Conservation (phyloP, 2,329 filamentous ascomycete genomes). For the Malbranchea zuffiana region DNA sequence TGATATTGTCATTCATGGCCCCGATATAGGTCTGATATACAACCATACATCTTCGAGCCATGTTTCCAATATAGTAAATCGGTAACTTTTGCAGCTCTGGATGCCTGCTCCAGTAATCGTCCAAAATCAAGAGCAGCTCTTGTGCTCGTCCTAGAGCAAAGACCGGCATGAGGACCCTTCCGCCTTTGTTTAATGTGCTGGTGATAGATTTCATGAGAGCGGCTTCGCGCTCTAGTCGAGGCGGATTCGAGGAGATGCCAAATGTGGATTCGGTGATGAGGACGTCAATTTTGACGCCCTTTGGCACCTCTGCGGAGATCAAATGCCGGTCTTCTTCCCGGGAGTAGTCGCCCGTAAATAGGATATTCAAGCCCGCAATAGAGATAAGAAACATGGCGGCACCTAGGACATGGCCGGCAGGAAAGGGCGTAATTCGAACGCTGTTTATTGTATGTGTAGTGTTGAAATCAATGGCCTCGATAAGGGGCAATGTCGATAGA, state of each 20-base stretch:
- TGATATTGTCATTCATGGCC: slow-evolving; percentile 99
- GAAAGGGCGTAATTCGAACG: slow-evolving; percentile 92
- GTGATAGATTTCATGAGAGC: slow-evolving; percentile 95
- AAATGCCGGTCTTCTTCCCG: slow-evolving; percentile 91
- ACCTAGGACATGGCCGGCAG: slow-evolving; percentile 92
- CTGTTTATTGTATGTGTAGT: slow-evolving; percentile 96
- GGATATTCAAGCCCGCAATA: slow-evolving; percentile 89
- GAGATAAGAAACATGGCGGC: slow-evolving; percentile 98
- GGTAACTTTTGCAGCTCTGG: slow-evolving; percentile 78
- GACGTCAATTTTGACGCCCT: slow-evolving; percentile 83
- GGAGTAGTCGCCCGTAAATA: slow-evolving; percentile 97
- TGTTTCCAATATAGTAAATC: slow-evolving; percentile 94
- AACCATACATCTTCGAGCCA: slow-evolving; percentile 94
- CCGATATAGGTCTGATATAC: slow-evolving; percentile 98
- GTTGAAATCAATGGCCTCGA: slow-evolving; percentile 96
- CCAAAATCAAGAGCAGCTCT: slow-evolving; percentile 83
- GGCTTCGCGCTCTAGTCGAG: slow-evolving; percentile 79
- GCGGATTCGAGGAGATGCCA: slow-evolving; percentile 86
- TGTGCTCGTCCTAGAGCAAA: slow-evolving; percentile 91
- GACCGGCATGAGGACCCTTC: slow-evolving; percentile 85
- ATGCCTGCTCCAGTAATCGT: slow-evolving; percentile 94
- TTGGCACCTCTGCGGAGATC: slow-evolving; percentile 83
- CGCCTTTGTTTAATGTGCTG: slow-evolving; percentile 77
- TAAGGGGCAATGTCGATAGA: slow-evolving; percentile 80
- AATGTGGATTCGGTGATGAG: slow-evolving; percentile 97